Base-by-base conservation (phyloP, 2,329 filamentous ascomycete genomes). In the Gnomoniopsis smithogilvyi region DNA sequence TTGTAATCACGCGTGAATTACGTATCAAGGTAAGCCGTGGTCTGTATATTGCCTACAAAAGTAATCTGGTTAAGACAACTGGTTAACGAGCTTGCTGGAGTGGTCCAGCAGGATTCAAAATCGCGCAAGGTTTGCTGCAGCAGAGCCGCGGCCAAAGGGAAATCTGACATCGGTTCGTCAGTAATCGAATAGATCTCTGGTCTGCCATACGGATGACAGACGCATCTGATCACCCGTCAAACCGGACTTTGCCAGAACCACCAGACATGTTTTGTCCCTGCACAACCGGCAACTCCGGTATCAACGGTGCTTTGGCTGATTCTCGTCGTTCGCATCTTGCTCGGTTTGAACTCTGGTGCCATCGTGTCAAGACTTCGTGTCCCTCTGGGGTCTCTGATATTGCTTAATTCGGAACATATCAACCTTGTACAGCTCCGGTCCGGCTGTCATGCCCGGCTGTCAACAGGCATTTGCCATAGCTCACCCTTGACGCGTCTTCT, bases 331-430 rank as follows among this genome's bases (percentile, higher is more conserved):
- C 41, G 54, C 19, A 30, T 21, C 53, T 15, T 14, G 33, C 43
- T 36, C 58, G 34, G 41, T 38, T 58, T 43, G n/a, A n/a, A 38
- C 56, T 53, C 34, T 24, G 50, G 56, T 55, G 30, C 46, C 51
- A 38, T 51, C 21, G 19, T 34, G 21, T 26, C 51, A 21, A 45
- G 34, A 30, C 47, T 15, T 43, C 21, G 38, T 54, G 51, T 33
- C 4, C 36, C 30, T 51, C 3, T 8, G 8, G 8, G 33, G n/a
- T 34, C 33, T 14, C 22, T 24, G 24, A 19, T 14, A 38, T 30
- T 17, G 22, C 21, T 3, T 52, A 11, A 24, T 10, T 30, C 11
- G 45, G 22, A 24, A 19, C 3, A 11, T 14, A n/a, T 45, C 11
- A 22, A 14, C 36, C 22, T 19, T 38, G 54, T 46, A 11, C n/a